phyloP scores from a whole-genome alignment of 441 rosid species.

The Flueggea neowawraea region DNA sequence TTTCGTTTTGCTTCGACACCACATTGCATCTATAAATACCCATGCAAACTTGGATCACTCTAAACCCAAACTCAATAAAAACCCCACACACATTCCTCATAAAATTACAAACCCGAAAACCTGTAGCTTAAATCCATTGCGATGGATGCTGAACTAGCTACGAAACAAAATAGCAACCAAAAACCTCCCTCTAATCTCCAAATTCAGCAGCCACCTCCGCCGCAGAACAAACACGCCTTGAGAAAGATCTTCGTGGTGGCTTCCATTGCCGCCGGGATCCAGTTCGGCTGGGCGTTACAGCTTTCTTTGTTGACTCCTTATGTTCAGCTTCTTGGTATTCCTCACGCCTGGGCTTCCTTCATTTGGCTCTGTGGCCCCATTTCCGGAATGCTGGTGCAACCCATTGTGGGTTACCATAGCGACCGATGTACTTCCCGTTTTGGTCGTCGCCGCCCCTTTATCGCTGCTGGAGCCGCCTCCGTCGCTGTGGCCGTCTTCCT shows the following conservation, averaged over 20 bases:
- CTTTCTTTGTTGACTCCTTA: conserved; percentile 89
- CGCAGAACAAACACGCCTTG: conserved; percentile 12
- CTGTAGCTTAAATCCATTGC: background rate
- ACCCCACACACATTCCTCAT: background rate
- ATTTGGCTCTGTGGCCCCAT: conserved; percentile 96
- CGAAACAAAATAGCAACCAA: too few relatives aligned
- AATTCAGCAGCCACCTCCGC: background rate
- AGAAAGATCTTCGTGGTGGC: conserved; percentile 56
- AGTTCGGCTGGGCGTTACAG: conserved; percentile 97
- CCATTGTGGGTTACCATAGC: conserved; percentile 85
- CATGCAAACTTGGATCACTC: conserved; percentile 14
- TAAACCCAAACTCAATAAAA: background rate
- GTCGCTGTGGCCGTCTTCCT: conserved; percentile 74
- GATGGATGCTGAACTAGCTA: conserved; percentile 2
- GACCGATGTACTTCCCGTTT: conserved; percentile 79
- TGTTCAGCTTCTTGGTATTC: conserved; percentile 84
- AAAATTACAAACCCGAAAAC: too few relatives aligned
- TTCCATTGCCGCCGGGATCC: conserved; percentile 83
- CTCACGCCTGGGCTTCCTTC: conserved; percentile 84
- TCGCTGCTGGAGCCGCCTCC: conserved; percentile 50
- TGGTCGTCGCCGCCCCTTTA: conserved; percentile 94
- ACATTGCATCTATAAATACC: conserved; percentile 18
- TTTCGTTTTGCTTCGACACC: background rate
- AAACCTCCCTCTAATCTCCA: background rate
- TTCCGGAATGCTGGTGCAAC: conserved; percentile 93